Percentiles rank a stretch among this genome's conserved stretches.
These are phyloP conservation scores for Wickerhamiella pararugosa DNA, from an alignment of 1,139 yeast species.

Conservation along the genomic window DNA sequence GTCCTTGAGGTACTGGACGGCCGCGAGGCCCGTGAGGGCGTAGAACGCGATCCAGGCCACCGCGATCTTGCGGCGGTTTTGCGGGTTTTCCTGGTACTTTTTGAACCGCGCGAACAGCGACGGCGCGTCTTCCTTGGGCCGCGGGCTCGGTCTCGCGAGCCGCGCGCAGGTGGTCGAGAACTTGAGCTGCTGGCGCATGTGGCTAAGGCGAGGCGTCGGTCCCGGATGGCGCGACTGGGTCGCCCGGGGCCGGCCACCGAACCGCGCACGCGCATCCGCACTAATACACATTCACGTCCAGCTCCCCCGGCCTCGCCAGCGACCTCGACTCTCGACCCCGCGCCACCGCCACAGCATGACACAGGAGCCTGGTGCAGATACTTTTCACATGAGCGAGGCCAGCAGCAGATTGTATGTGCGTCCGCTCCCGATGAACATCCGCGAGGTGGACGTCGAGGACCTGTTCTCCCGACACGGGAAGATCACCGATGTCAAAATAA, in stretches of 20 bases:
- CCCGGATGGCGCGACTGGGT: no score
- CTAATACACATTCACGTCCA: no score
- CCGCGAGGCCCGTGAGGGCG: constrained; percentile 19
- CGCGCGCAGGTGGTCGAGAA: neutral
- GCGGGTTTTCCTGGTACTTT: constrained; percentile 14
- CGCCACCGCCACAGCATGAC: no score
- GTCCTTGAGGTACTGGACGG: constrained; percentile 22
- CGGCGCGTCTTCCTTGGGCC: no score
- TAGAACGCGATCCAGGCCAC: constrained; percentile 17
- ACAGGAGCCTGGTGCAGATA: no score
- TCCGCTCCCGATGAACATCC: constrained; percentile 14
- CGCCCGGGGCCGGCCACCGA: no score
- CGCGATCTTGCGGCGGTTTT: constrained; percentile 11
- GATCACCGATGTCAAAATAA: constrained; percentile 14
- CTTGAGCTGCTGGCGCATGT: no score
- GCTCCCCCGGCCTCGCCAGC: no score
- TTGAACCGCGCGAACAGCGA: neutral
- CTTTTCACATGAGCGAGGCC: neutral
- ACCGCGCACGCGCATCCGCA: no score
- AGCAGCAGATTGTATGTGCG: constrained; percentile 15
- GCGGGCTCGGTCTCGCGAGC: neutral
- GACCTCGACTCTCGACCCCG: no score
- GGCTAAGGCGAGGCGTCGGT: no score
- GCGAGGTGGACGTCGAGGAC: constrained; percentile 14
- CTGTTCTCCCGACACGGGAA: constrained; percentile 14